Conservation (phyloP, 2,329 filamentous ascomycete species). For the Thyridium curvatum region DNA sequence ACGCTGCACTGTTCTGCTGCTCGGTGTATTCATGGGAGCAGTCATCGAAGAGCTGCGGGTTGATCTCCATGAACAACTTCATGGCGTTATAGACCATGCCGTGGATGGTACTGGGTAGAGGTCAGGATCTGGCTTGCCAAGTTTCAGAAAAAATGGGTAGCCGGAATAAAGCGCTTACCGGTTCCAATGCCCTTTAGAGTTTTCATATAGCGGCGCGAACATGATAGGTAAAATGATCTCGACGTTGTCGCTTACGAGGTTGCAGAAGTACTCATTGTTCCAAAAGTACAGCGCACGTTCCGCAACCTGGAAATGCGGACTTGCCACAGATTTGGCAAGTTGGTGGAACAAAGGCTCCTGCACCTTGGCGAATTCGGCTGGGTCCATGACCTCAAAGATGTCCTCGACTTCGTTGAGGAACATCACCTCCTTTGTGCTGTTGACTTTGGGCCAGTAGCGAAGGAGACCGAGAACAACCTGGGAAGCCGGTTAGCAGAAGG, state of each 20-base stretch:
- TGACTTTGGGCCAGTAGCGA: slow-evolving; percentile 98
- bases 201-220: slow-evolving; percentile 97
- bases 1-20: slow-evolving; percentile 85
- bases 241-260: slow-evolving; percentile 96
- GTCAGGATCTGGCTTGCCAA: slow-evolving; percentile 13
- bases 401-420: slow-evolving; percentile 98
- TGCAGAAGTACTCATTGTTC: slow-evolving; percentile 99
- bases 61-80: slow-evolving; percentile 99
- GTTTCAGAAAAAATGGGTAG: neutral
- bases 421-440: slow-evolving; percentile 99
- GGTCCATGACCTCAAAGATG: slow-evolving; percentile 99
- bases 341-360: slow-evolving; percentile 97
- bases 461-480: slow-evolving; percentile 89
- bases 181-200: slow-evolving; percentile 99
- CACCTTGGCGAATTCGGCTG: slow-evolving; percentile 95
- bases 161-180: slow-evolving; percentile 50
- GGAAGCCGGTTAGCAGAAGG: slow-evolving; percentile 10
- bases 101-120: slow-evolving; percentile 75
- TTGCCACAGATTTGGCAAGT: slow-evolving; percentile 94
- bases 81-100: slow-evolving; percentile 99
- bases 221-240: slow-evolving; percentile 98
- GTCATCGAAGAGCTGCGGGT: slow-evolving; percentile 95
- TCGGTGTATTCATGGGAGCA: slow-evolving; percentile 98
- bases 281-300: slow-evolving; percentile 98
- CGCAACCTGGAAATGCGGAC: slow-evolving; percentile 97